Base-by-base conservation (phyloP, 352 stramenopile species). In the Pythium dissimile region DNA sequence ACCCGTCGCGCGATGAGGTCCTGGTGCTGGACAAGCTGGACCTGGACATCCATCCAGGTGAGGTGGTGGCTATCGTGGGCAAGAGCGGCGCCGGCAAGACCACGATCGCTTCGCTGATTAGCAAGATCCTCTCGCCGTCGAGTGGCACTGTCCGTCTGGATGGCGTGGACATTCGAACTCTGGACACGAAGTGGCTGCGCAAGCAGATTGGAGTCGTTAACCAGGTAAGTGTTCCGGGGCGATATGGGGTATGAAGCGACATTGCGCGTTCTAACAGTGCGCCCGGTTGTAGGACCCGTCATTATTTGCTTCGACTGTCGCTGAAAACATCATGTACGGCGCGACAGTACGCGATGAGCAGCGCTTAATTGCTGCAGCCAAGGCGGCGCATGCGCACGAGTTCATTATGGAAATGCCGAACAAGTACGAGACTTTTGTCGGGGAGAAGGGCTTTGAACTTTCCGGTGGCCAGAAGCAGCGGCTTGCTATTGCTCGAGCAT, bases 381-480 rank as follows among this genome's bases (percentile, higher is more conserved):
- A 91, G 62, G 66, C 81, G 47, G 85, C 86, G 13, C 72, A 92
- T 26, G 79, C 77, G 6, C 79, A 93, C 48, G 85, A 93, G 11
- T 94, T 94, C 41, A 86, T 92, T 43, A 72, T 74, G 63, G 67
- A 69, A 43, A 54, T 99, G 47, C 88, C 90, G 1, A 77, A 98
- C 44, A 79, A 96, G 62, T 99, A 97, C 75, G 89, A 99, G 32
- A 99, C 97, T 1, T 85, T 97, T 44, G 96, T 99, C 11, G 95
- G 97, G 41, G 96, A 99, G 73, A 94, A 98, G 51, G 97, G 97
- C 12, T 77, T 98, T 18, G 97, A 98, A 69, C 76, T 99, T 0
- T 97, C 80, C 16, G 97, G 96, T 44, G 95, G 95, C 26, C 94
- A 99, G 72, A 98, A 99, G 71, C 97, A 99, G 76, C 85, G 97